Base-by-base conservation (phyloP, 2,329 filamentous ascomycete species). In the Aspergillus sp. region DNA sequence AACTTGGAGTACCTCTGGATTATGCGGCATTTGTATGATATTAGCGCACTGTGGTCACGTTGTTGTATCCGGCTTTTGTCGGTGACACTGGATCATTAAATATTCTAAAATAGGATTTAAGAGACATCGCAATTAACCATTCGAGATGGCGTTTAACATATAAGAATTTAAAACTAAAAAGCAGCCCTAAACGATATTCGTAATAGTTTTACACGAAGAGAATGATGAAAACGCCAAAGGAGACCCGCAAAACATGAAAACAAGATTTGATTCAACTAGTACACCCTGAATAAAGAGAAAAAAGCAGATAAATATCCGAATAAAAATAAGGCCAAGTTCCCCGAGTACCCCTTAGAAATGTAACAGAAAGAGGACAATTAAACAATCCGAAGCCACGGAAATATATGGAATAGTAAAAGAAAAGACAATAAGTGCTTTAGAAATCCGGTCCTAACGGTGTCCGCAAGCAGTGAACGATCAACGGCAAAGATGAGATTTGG, bases 191-290 rank as follows among this genome's bases (percentile, higher is more conserved):
- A 37, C 9, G 33, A 37, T 17, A 37, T 17, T 37, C 17, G 19
- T 19, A 39, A 15, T 22, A 7, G 10, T 19, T 12, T 12, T 39
- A 15, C 17, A 20, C 6, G 7, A 20, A 17, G 37, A 39, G 19
- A 39, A 12, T n/a, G 33, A n/a, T 37, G 10, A 7, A 41, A 41
- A n/a, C 17, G 23, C 5, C 9, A 41, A 22, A 22, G 17, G n/a
- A 44, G 12, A 44, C 13, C 22, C 45, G 33, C 15, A 43, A 12
- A 27, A 48, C 19, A 42, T 5, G 33, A 44, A 47, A 43, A 45
- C 41, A 46, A 49, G 35, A 52, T 53, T 57, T 46, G 44, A 58
- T 55, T 60, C 55, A 49, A 60, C 57, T 60, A 59, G 60, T 60
- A 59, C 59, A 61, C 52, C 54, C 48, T 48, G 52, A 55, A 48